phyloP scores from a whole-genome alignment of 1,284 basidiomycete genomes.

The Tetrapyrgos nigripes region DNA sequence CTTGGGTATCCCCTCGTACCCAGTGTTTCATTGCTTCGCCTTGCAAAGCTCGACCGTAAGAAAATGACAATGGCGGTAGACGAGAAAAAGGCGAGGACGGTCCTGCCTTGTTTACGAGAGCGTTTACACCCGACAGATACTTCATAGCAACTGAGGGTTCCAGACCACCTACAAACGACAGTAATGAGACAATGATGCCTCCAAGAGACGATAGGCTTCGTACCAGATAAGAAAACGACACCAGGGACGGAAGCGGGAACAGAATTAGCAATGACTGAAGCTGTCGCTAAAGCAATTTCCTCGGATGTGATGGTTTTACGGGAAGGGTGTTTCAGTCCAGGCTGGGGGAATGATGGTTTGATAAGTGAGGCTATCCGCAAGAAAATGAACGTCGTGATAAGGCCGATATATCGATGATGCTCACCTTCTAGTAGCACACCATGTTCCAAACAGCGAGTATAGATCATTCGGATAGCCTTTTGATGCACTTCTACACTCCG shows the following conservation, averaged over 20 bases:
- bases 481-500: constrained; percentile 56
- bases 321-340: constrained; percentile 49
- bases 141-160: constrained; percentile 41
- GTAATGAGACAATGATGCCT: not conserved
- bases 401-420: constrained; percentile 5
- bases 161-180: constrained; percentile 42
- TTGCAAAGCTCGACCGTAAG: constrained; percentile 57
- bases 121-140: constrained; percentile 47
- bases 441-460: constrained; percentile 49
- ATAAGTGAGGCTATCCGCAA: constrained; percentile 47
- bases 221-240: constrained; percentile 57
- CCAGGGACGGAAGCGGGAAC: constrained; percentile 55
- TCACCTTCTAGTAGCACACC: constrained; percentile 57
- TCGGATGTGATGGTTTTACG: constrained; percentile 43
- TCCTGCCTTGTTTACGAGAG: constrained; percentile 37
- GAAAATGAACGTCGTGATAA: constrained; percentile 2
- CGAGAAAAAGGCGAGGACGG: constrained; percentile 39
- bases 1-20: constrained; percentile 48
- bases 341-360: constrained; percentile 60
- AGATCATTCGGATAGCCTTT: constrained; percentile 50
- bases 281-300: constrained; percentile 53
- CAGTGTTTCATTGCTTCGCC: constrained; percentile 54
- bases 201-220: constrained; percentile 5
- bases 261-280: constrained; percentile 51
- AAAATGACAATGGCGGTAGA: constrained; percentile 52